Base-by-base conservation (phyloP, 2,329 filamentous ascomycete genomes). In the Aspergillus spinulosporus region DNA sequence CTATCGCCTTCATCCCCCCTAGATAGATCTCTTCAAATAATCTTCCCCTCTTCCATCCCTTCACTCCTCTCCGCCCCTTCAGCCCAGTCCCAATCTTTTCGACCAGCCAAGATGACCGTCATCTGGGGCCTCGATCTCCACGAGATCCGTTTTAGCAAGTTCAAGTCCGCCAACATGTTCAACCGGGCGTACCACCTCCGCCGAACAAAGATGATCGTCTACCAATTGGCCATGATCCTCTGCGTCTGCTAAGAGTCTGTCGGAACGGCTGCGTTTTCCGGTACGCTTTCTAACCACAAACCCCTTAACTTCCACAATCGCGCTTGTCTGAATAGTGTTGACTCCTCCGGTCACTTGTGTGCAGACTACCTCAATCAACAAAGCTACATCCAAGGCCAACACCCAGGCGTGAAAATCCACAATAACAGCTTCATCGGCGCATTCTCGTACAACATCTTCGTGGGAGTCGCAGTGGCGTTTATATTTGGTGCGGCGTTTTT, bases 401-500 rank as follows among this genome's bases (percentile, higher is more conserved):
- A 72, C 59, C 68, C 69, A 1, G 68, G 67, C 12, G 75, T 76
- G 4, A 70, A 72, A 4, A 74, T 82, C 11, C 76, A 82, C 66
- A 84, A 84, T 65, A 78, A 84, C 66, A 75, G 82, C 64, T 83
- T 81, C 59, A 70, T 85, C 59, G 82, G 81, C 28, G 78, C 80
- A 6, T 79, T 78, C 1, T 79, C 78, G 1, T 85, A 80, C 72
- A 84, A 85, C 64, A 84, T 85, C 63, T 84, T 83, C 59, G 78
- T 81, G 5, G 82, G 83, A 15, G 74, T 85, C 34, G 81, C 78
- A 14, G 78, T 84, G 6, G 82, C 82, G 11, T 81, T 78, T 45
- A 80, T 85, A 62, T 85, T 85, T 62, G 82, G 82, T 21, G 77
- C 78, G 0, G 82, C 78, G 0, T 85, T 85, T 73, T 84, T 85